Percentiles rank a stretch among this genome's conserved stretches.
Evolutionary conservation across 2,329 filamentous ascomycete species (phyloP).

Genomic region (Phialophora tarda): DNA sequence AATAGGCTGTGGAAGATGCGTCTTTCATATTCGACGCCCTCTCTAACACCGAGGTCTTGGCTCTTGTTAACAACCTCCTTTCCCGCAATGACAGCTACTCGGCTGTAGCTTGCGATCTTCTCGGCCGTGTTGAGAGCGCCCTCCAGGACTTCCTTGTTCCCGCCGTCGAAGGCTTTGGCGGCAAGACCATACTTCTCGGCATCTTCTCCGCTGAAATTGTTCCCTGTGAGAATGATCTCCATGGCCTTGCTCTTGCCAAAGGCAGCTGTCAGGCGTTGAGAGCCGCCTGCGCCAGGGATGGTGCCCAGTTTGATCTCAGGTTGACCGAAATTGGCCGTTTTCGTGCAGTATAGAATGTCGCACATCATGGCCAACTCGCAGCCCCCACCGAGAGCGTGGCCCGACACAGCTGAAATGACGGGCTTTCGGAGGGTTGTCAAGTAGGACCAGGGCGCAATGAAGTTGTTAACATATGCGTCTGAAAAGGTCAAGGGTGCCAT

Average conservation of each 20-base stretch:
- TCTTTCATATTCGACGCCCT: slow-evolving; percentile 94
- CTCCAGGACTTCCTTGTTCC: slow-evolving; percentile 80
- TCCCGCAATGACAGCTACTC: slow-evolving; percentile 82
- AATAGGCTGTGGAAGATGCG: slow-evolving; percentile 92
- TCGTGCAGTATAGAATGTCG: slow-evolving; percentile 90
- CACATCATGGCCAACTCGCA: slow-evolving; percentile 98
- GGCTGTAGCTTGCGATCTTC: slow-evolving; percentile 85
- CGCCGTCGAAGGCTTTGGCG: slow-evolving; percentile 74
- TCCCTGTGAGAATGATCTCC: slow-evolving; percentile 88
- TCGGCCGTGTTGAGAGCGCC: slow-evolving; percentile 81
- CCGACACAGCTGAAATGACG: slow-evolving; percentile 90
- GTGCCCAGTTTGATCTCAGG: slow-evolving; percentile 95
- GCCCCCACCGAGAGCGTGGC: slow-evolving; percentile 90
- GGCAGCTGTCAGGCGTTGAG: slow-evolving; percentile 82
- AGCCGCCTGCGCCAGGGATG: slow-evolving; percentile 89
- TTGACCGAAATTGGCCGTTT: slow-evolving; percentile 88
- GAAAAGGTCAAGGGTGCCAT: slow-evolving; percentile 93
- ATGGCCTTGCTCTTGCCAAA: slow-evolving; percentile 86
- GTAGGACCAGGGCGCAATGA: slow-evolving; percentile 93
- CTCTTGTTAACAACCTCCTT: slow-evolving; percentile 99
- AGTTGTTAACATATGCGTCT: slow-evolving; percentile 83
- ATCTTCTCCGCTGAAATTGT: slow-evolving; percentile 80
- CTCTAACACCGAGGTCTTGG: slow-evolving; percentile 83
- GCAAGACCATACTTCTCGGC: slow-evolving; percentile 91
- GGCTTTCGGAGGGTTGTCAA: slow-evolving; percentile 89